phyloP scores from a whole-genome alignment of 352 stramenopile genomes.

The Phytophthora foliorum region DNA sequence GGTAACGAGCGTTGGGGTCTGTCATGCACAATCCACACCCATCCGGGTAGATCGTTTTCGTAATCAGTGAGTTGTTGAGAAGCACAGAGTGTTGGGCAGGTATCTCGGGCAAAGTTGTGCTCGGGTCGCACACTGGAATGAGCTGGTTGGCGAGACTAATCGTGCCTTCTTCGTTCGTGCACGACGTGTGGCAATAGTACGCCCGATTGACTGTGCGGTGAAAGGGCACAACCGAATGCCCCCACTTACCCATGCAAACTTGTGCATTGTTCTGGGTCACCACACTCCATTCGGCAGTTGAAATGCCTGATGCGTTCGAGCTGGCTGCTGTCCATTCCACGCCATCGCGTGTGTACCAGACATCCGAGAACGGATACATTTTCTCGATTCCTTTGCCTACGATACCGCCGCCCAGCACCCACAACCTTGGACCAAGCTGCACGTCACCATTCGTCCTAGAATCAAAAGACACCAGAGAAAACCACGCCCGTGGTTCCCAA shows the following conservation, averaged over 20 bases:
- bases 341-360: conserved; percentile 79
- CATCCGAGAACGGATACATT: conserved; percentile 80
- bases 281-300: conserved; percentile 84
- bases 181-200: conserved; percentile 70
- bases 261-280: conserved; percentile 50
- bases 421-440: conserved; percentile 68
- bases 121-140: conserved; percentile 68
- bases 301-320: conserved; percentile 74
- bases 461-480: conserved; percentile 81
- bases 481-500: conserved; percentile 81
- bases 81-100: conserved; percentile 54
- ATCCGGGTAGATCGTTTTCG: conserved; percentile 74
- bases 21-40: conserved; percentile 71
- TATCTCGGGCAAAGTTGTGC: conserved; percentile 40
- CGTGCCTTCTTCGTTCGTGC: conserved; percentile 50
- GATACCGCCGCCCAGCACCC: conserved; percentile 79
- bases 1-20: conserved; percentile 51
- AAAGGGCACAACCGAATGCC: conserved; percentile 69
- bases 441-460: conserved; percentile 71
- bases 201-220: conserved; percentile 52
- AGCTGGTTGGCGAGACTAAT: conserved; percentile 66
- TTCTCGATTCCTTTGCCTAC: conserved; percentile 77
- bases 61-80: conserved; percentile 55
- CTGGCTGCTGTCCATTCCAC: conserved; percentile 61
- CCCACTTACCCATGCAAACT: conserved; percentile 82